These are phyloP conservation scores for Beta corolliflora DNA, from an alignment of 179 eudicot genomes.

Conservation along the genomic window DNA sequence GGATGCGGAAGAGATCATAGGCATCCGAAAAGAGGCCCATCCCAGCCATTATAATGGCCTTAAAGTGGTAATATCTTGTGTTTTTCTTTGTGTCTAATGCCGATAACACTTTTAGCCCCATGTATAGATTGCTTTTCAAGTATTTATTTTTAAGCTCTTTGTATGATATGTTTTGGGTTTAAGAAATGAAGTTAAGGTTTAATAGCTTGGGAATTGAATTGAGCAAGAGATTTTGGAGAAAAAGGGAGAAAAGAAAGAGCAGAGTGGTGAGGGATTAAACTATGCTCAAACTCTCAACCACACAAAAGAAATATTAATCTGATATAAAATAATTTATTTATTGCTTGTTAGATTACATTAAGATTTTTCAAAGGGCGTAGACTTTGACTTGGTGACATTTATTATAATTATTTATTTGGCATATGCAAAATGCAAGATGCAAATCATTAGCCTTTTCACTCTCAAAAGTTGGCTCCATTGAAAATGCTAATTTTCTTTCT, in stretches of 20 bases:
- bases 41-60: conserved; percentile 25
- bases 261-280: neutral
- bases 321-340: too few species aligned
- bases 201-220: neutral
- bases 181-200: neutral
- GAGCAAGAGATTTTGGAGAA: neutral
- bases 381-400: neutral
- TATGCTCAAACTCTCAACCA: too few species aligned
- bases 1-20: conserved; percentile 26
- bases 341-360: too few species aligned
- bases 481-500: too few species aligned
- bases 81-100: conserved; percentile 26
- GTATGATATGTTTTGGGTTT: neutral
- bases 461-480: neutral
- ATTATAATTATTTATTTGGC: neutral
- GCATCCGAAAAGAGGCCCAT: conserved; percentile 32
- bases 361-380: neutral
- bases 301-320: too few species aligned
- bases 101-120: conserved; percentile 26
- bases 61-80: conserved; percentile 31
- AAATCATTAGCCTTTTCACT: neutral
- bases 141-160: neutral
- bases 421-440: neutral
- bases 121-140: neutral
- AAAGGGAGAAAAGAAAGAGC: neutral